Evolutionary conservation across 2,329 filamentous ascomycete species (phyloP).

Genomic region (Hypoxylon sp.): DNA sequence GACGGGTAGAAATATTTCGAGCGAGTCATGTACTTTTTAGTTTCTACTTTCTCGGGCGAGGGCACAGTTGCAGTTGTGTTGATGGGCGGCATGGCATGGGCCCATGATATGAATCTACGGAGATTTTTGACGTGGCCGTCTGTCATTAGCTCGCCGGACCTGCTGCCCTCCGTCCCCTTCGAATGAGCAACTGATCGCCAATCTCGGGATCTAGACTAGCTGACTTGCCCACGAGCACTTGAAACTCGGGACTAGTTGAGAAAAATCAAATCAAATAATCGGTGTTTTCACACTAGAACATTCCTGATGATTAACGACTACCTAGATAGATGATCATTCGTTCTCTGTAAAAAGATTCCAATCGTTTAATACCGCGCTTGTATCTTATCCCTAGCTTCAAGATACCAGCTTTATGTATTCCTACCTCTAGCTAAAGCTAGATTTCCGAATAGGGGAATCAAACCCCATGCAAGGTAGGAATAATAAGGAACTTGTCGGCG

Average conservation of each 20-base stretch:
- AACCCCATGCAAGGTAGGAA: slow-evolving; percentile 17
- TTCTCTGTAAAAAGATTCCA: not conserved
- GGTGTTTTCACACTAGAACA: not conserved
- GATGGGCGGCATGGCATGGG: slow-evolving; percentile 43
- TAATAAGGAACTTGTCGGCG: slow-evolving; percentile 5
- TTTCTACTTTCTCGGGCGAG: slow-evolving; percentile 22
- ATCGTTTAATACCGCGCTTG: not conserved
- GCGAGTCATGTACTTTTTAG: slow-evolving; percentile 23
- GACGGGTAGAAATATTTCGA: slow-evolving; percentile 15
- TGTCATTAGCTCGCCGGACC: slow-evolving; percentile 50
- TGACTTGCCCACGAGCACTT: slow-evolving; percentile 29
- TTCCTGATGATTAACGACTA: not conserved
- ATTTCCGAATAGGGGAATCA: slow-evolving; percentile 26
- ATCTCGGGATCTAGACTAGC: slow-evolving; percentile 41
- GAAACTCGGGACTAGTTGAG: slow-evolving; percentile 16
- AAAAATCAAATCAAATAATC: slow-evolving; percentile 6
- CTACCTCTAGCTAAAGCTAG: slow-evolving; percentile 5
- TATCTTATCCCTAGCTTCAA: slow-evolving; percentile 6
- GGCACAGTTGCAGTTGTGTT: slow-evolving; percentile 22
- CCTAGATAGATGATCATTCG: not conserved
- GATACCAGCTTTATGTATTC: slow-evolving; percentile 15
- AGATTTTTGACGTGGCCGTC: slow-evolving; percentile 54
- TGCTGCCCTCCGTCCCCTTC: slow-evolving; percentile 44
- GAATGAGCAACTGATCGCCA: slow-evolving; percentile 43
- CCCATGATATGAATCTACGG: slow-evolving; percentile 48